phyloP scores from a whole-genome alignment of 331 rosid genomes.

The Acacia pycnantha region DNA sequence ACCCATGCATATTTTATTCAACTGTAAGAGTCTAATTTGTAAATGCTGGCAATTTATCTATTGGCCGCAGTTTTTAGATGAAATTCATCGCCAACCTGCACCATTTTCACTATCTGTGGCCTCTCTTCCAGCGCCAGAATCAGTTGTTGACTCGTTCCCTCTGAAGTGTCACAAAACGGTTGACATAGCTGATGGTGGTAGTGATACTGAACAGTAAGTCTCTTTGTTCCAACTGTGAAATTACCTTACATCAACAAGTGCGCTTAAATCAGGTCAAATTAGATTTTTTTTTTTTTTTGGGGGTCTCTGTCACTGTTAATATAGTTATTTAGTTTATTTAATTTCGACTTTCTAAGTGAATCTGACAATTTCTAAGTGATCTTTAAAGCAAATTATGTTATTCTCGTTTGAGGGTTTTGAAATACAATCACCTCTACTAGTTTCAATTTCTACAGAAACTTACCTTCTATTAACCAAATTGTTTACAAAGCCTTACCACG shows the following conservation, averaged over 20 bases:
- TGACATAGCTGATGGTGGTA: not conserved
- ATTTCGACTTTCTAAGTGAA: not conserved
- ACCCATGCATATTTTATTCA: not conserved
- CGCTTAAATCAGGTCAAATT: not conserved
- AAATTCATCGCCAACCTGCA: not conserved
- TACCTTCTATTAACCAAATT: not conserved
- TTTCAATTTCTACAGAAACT: not conserved
- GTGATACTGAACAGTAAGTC: not conserved
- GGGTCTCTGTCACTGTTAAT: not conserved
- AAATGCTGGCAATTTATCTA: not conserved
- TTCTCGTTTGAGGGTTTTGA: not conserved
- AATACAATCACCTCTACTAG: not conserved
- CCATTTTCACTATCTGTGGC: not conserved
- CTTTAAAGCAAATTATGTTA: not conserved
- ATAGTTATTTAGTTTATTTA: not conserved
- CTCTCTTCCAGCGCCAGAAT: not conserved
- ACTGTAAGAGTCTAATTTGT: not conserved
- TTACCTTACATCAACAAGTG: not conserved
- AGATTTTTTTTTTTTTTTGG: not conserved
- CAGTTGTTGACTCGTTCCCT: slow-evolving; percentile 4
- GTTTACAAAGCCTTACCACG: not conserved
- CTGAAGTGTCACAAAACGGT: slow-evolving; percentile 1
- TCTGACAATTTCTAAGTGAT: not conserved
- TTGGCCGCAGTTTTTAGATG: not conserved
- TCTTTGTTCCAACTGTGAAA: not conserved